Conservation (phyloP, 2,329 filamentous ascomycete species). For the Sporothrix pallida region DNA sequence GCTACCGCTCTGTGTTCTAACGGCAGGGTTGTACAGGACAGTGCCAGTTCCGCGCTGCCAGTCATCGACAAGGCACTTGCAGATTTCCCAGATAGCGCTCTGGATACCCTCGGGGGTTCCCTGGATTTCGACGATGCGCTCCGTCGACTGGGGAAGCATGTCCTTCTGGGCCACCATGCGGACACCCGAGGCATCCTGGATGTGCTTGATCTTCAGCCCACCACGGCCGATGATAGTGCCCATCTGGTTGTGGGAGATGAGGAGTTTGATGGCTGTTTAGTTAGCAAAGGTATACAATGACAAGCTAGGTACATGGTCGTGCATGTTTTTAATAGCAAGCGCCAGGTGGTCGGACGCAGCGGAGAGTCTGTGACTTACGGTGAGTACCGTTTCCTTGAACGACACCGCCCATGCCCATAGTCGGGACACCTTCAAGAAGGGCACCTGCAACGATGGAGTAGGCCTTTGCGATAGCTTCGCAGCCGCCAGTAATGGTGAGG, state of each 20-base stretch:
- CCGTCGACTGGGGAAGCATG: constrained; percentile 98
- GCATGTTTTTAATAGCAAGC: neutral
- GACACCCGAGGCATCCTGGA: constrained; percentile 94
- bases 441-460: constrained; percentile 93
- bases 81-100: constrained; percentile 97
- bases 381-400: constrained; percentile 89
- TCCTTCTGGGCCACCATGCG: constrained; percentile 99
- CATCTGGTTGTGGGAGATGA: constrained; percentile 99
- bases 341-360: neutral
- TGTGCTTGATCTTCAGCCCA: constrained; percentile 98
- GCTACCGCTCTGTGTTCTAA: constrained; percentile 76
- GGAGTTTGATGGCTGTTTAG: constrained; percentile 82
- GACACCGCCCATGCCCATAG: constrained; percentile 94
- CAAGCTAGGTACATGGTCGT: neutral
- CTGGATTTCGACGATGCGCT: constrained; percentile 96
- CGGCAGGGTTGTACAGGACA: constrained; percentile 94
- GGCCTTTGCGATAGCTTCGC: constrained; percentile 86
- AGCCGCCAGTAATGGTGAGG: constrained; percentile 88
- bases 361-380: constrained; percentile 68
- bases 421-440: constrained; percentile 88
- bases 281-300: neutral
- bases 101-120: constrained; percentile 94
- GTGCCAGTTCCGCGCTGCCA: constrained; percentile 97
- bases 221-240: constrained; percentile 97
- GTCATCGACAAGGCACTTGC: constrained; percentile 97